These are phyloP conservation scores for Spatholobus suberectus DNA, from an alignment of 306 rosid genomes.

Conservation along the genomic window DNA sequence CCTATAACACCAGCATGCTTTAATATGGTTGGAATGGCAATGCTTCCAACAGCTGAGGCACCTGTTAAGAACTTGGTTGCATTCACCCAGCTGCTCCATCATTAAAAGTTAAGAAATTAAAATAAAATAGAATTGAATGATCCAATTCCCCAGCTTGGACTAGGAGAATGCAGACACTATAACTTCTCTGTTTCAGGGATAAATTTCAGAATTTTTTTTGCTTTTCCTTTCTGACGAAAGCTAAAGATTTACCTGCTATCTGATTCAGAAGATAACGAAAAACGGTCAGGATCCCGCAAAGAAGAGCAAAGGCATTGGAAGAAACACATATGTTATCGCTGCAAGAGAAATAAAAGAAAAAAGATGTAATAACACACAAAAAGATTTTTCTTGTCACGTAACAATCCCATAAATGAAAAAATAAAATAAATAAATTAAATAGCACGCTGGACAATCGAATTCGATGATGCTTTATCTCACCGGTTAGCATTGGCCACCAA, in stretches of 20 bases:
- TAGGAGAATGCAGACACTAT: background rate
- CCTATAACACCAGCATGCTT: slow-evolving; percentile 77
- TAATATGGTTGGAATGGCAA: slow-evolving; percentile 77
- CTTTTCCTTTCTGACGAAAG: background rate
- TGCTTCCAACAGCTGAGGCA: slow-evolving; percentile 71
- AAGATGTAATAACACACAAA: background rate
- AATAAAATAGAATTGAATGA: background rate
- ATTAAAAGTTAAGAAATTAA: background rate
- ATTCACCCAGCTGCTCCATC: slow-evolving; percentile 67
- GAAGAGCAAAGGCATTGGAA: slow-evolving; percentile 79
- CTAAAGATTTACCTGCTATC: slow-evolving; percentile 44
- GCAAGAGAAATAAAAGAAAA: slow-evolving; percentile 44
- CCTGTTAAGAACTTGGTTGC: slow-evolving; percentile 77
- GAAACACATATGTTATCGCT: slow-evolving; percentile 78
- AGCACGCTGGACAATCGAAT: background rate
- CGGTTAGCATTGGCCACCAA: slow-evolving; percentile 92
- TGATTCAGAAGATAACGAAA: slow-evolving; percentile 60
- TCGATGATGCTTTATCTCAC: slow-evolving; percentile 47
- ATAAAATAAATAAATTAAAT: background rate
- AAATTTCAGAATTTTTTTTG: background rate
- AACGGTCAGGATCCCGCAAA: slow-evolving; percentile 61
- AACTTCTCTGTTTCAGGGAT: too few relatives aligned
- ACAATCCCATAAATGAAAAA: slow-evolving; percentile 6
- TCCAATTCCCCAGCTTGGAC: background rate
- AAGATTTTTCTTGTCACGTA: background rate